Percentiles rank a stretch among this genome's conserved stretches.
Evolutionary conservation across 1,139 yeast species (phyloP).

Genomic region (Pichia sp.): DNA sequence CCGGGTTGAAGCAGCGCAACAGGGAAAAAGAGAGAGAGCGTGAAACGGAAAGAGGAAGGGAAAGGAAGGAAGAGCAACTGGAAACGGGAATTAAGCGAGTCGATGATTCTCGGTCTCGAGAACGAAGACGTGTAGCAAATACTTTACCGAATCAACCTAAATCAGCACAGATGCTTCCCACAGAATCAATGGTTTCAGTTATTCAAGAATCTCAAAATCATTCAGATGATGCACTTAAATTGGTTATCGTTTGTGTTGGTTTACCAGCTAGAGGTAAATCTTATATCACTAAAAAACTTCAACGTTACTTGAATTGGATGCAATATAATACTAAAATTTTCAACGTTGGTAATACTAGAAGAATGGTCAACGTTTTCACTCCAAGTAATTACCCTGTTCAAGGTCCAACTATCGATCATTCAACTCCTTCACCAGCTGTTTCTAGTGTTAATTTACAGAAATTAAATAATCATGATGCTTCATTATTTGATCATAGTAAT

Average conservation of each 20-base stretch:
- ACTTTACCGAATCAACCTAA: too few species aligned
- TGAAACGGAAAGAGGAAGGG: too few species aligned
- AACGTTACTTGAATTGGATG: slow-evolving; percentile 84
- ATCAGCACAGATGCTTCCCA: not conserved
- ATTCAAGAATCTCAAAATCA: slow-evolving; percentile 1
- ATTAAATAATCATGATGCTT: slow-evolving; percentile 53
- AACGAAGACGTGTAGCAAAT: too few species aligned
- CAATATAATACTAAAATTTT: slow-evolving; percentile 83
- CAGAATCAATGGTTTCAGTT: not conserved
- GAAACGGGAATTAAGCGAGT: too few species aligned
- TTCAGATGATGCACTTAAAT: slow-evolving; percentile 23
- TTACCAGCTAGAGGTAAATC: slow-evolving; percentile 91
- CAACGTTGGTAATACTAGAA: slow-evolving; percentile 90
- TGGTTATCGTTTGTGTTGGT: slow-evolving; percentile 93
- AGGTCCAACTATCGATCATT: slow-evolving; percentile 31
- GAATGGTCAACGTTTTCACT: slow-evolving; percentile 57
- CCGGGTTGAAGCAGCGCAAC: not conserved
- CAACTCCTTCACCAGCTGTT: slow-evolving; percentile 9
- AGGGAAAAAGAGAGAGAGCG: too few species aligned
- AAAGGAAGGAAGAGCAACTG: too few species aligned
- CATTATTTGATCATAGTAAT: slow-evolving; percentile 78
- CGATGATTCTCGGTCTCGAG: too few species aligned
- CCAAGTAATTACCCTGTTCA: slow-evolving; percentile 69
- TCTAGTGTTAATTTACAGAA: not conserved
- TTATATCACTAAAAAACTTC: slow-evolving; percentile 82